Evolutionary conservation across 495 filamentous ascomycete species (phyloP).

Genomic region (Saxophila tyrrhenica): DNA sequence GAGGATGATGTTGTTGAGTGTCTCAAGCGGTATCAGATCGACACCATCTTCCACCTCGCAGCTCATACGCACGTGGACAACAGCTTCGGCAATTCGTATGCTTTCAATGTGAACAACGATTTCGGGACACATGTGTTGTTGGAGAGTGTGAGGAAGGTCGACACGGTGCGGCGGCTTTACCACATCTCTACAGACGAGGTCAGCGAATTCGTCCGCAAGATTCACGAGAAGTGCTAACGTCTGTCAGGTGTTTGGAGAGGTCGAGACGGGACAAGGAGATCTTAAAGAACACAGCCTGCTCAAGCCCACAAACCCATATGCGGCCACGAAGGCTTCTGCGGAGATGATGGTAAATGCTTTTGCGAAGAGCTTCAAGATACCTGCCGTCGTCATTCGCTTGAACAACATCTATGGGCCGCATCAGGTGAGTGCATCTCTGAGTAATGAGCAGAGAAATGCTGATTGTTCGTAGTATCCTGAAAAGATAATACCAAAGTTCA

Average conservation of each 20-base stretch:
- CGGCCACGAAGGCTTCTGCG: slow-evolving; percentile 65
- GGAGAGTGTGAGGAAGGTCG: slow-evolving; percentile 52
- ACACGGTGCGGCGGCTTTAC: slow-evolving; percentile 50
- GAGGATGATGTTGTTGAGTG: slow-evolving; percentile 47
- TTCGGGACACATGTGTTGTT: slow-evolving; percentile 62
- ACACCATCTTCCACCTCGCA: slow-evolving; percentile 67
- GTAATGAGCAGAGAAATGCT: neutral
- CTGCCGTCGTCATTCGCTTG: slow-evolving; percentile 57
- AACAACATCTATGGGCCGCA: slow-evolving; percentile 76
- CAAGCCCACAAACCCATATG: slow-evolving; percentile 65
- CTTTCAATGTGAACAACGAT: slow-evolving; percentile 61
- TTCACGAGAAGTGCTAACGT: neutral
- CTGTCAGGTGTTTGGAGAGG: slow-evolving; percentile 54
- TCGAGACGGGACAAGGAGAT: slow-evolving; percentile 49
- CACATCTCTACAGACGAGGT: slow-evolving; percentile 63
- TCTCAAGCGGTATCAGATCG: slow-evolving; percentile 51
- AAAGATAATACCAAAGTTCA: slow-evolving; percentile 71
- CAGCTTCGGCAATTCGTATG: slow-evolving; percentile 59
- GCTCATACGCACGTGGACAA: slow-evolving; percentile 65
- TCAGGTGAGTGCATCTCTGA: slow-evolving; percentile 31
- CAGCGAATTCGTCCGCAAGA: neutral
- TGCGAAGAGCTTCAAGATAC: slow-evolving; percentile 58
- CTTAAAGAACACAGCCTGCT: slow-evolving; percentile 49
- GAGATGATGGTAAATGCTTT: slow-evolving; percentile 74
- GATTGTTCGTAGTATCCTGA: slow-evolving; percentile 44